Base-by-base conservation (phyloP, 108 stramenopile species). In the Fragilaria crotonensis region DNA sequence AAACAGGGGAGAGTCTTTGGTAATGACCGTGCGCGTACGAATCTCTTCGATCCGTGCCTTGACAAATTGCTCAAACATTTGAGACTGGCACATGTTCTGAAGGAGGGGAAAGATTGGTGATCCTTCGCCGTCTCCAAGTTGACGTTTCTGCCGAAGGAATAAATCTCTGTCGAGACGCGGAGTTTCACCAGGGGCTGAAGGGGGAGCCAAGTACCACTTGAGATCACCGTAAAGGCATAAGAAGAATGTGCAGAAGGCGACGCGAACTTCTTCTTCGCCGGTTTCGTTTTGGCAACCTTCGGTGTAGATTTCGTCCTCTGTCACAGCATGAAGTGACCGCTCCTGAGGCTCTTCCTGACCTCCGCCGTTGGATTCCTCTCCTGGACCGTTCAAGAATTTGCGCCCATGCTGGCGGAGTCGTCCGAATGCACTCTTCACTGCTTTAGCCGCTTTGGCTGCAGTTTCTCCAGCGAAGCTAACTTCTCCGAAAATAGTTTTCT, bases 181-280 rank as follows among this genome's bases (percentile, higher is more conserved):
- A 50, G 77, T 19, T 55, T 74, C 25, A 33, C 80, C 60, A 48
- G 60, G n/a, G 63, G 51, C 44, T 67, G 69, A 9, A 17, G 77
- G 49, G 66, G 50, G 60, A 41, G 72, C 79, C 55, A 81, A 59
- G 55, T 78, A 83, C 80, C 71, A 79, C 9, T 83, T 72, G 82
- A 93, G 84, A 53, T 93, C 83, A 19, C 91, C 91, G 62, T 77
- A 79, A 58, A 82, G 52, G 52, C 69, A 71, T 20, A 93, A 28
- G 57, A 89, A 93, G 62, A 93, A 93, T 17, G 77, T 72, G 1
- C 81, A 61, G 47, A 93, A 83, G 0, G 91, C 83, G 45, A 85
- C 75, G 5, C 85, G 67, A 1, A 76, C 75, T 47, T 83, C 79
- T 45, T 93, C 87, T 59, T 93, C 91, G 0, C 67, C 75, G 0